Percentiles rank a stretch among this genome's conserved stretches.
Conservation (phyloP, 2,329 filamentous ascomycete species). For the Aspergillus phoenicis region DNA sequence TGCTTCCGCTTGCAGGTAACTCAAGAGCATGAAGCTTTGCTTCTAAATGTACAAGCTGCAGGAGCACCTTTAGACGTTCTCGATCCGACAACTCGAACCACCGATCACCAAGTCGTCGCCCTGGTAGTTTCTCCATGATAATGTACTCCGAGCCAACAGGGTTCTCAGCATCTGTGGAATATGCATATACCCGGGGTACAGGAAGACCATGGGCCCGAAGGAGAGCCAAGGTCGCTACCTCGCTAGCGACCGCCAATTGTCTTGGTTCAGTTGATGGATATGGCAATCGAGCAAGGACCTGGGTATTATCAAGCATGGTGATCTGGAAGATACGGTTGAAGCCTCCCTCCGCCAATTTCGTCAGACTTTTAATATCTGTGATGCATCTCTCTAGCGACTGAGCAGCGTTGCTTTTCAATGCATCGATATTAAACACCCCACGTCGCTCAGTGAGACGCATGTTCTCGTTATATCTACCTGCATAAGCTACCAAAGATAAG, state of each 20-base stretch:
- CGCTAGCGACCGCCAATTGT: neutral
- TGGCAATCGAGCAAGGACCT: slow-evolving; percentile 5
- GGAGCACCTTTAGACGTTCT: slow-evolving; percentile 4
- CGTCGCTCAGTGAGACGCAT: slow-evolving; percentile 15
- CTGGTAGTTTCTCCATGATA: slow-evolving; percentile 8
- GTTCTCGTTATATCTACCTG: slow-evolving; percentile 18
- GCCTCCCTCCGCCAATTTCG: slow-evolving; percentile 10
- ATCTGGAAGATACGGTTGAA: slow-evolving; percentile 12
- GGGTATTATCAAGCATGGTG: slow-evolving; percentile 3
- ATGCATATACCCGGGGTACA: slow-evolving; percentile 4
- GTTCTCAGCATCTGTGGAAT: slow-evolving; percentile 2
- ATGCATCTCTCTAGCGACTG: slow-evolving; percentile 10
- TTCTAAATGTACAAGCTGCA: slow-evolving; percentile 6
- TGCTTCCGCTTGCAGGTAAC: slow-evolving; percentile 9
- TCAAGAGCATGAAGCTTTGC: slow-evolving; percentile 2
- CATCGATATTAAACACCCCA: slow-evolving; percentile 12
- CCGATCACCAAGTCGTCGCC: neutral
- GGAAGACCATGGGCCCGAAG: slow-evolving; percentile 2
- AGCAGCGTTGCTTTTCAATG: slow-evolving; percentile 9
- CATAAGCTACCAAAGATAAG: neutral
- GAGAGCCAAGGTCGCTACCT: slow-evolving; percentile 4
- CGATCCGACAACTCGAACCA: slow-evolving; percentile 5
- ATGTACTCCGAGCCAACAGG: slow-evolving; percentile 9
- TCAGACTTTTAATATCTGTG: slow-evolving; percentile 11
- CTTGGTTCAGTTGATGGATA: neutral